Conservation (phyloP, 306 rosid genomes). For the Rosa rugosa region DNA sequence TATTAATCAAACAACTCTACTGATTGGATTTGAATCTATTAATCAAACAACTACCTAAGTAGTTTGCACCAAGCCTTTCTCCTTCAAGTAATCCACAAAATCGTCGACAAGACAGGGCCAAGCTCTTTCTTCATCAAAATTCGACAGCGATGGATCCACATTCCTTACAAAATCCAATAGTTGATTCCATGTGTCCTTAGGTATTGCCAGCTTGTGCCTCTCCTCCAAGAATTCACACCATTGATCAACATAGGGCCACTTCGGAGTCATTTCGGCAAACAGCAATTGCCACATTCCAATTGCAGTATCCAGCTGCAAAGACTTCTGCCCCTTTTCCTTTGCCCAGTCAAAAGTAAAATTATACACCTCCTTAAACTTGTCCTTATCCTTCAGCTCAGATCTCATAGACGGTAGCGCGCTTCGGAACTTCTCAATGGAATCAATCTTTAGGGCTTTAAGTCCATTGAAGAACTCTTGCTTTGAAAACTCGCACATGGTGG, state of each 20-base stretch:
- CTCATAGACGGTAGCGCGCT: neutral
- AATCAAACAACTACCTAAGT: neutral
- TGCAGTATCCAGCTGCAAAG: neutral
- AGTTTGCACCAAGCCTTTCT: neutral
- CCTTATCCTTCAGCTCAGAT: neutral
- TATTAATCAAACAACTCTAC: neutral
- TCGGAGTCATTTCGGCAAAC: slow-evolving; percentile 4
- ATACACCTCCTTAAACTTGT: neutral
- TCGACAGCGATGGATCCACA: neutral
- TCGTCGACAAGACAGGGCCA: slow-evolving; percentile 1
- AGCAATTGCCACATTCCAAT: slow-evolving; percentile 2
- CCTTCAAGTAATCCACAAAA: neutral
- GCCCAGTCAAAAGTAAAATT: neutral
- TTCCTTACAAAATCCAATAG: neutral
- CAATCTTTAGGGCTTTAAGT: neutral
- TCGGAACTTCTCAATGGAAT: neutral
- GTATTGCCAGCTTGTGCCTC: neutral
- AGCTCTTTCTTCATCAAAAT: neutral
- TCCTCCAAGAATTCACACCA: slow-evolving; percentile 8
- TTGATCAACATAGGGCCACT: neutral
- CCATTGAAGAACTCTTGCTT: neutral
- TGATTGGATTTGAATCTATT: neutral
- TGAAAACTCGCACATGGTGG: neutral
- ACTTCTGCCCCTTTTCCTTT: slow-evolving; percentile 1
- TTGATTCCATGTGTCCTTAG: slow-evolving; percentile 4